Base-by-base conservation (phyloP, 768 basidiomycete species). In the Mycena polygramma region DNA sequence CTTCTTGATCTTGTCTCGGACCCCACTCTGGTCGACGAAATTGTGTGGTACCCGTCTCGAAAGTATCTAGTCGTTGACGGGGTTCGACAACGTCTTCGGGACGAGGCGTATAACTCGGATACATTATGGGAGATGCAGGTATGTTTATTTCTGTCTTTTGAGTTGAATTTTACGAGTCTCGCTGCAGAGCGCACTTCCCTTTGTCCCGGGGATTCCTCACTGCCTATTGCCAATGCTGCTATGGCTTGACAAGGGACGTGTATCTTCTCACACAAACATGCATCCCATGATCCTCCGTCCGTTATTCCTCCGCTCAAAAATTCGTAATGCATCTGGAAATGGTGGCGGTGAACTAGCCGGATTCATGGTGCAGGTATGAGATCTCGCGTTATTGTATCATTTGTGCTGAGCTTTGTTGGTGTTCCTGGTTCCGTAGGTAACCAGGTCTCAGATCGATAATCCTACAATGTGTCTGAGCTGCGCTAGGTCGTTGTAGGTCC, bases 21-120 rank as follows among this genome's bases (percentile, higher is more conserved):
- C 48, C 59, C 64, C 52, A 52, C 68, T 17, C 66, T 75, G 41
- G 45, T 66, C 2, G 55, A 66, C 13, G 51, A 61, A 15, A 65
- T 68, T n/a, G 66, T 68, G 24, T 70, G 62, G 63, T 64, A 73
- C 41, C 63, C 74, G 5, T 66, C 54, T 19, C 63, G 72, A 10
- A 75, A 75, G 55, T 75, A 62, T 43, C 66, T 70, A 11, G 68
- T 69, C 19, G 61, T 63, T 26, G 63, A 62, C 17, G 67, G 59
- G 9, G 26, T 49, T 26, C 54, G 43, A 39, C 66, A 67, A 11
- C 66, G 69, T 39, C 35, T 75, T 1, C 70, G 66, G 24, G 70
- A 73, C 43, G 73, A 75, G 43, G 20, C 54, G 17, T 71, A 66
- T 41, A 64, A 74, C 45, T 70, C 69, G 24, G 51, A 63, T 45